Evolutionary conservation across 176 grass and related monocot genomes (phyloP).

Genomic region (Pharus latifolius): DNA sequence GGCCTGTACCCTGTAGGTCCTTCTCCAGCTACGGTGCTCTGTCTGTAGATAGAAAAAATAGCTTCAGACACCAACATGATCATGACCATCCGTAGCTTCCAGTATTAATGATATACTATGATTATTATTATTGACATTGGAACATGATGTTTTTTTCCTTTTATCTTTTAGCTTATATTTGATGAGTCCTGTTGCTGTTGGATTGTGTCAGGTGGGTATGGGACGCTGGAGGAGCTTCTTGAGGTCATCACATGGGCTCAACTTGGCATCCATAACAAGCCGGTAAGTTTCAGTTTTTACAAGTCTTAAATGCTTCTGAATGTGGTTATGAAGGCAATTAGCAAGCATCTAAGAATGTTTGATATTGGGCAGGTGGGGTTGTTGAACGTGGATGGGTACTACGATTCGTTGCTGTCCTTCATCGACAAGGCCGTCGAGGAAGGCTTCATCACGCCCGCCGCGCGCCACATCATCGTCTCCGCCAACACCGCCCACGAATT

Average conservation of each 20-base stretch:
- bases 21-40: too few species aligned
- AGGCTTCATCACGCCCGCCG: constrained; percentile 46
- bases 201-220: constrained; percentile 23
- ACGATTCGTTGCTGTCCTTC: constrained; percentile 50
- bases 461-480: constrained; percentile 24
- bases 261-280: constrained; percentile 56
- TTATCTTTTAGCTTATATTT: not conserved
- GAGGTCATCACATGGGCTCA: constrained; percentile 59
- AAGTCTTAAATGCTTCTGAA: not conserved
- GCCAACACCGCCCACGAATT: constrained; percentile 15
- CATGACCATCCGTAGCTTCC: too few species aligned
- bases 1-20: too few species aligned
- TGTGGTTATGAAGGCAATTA: too few species aligned
- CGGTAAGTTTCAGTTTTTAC: too few species aligned
- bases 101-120: too few species aligned
- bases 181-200: not conserved
- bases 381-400: constrained; percentile 66
- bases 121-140: too few species aligned
- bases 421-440: constrained; percentile 48
- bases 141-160: too few species aligned
- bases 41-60: too few species aligned
- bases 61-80: too few species aligned
- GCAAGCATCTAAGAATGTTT: too few species aligned
- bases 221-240: constrained; percentile 53
- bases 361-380: constrained; percentile 32